phyloP scores from a whole-genome alignment of 495 filamentous ascomycete species.

The Tuber brumale region DNA sequence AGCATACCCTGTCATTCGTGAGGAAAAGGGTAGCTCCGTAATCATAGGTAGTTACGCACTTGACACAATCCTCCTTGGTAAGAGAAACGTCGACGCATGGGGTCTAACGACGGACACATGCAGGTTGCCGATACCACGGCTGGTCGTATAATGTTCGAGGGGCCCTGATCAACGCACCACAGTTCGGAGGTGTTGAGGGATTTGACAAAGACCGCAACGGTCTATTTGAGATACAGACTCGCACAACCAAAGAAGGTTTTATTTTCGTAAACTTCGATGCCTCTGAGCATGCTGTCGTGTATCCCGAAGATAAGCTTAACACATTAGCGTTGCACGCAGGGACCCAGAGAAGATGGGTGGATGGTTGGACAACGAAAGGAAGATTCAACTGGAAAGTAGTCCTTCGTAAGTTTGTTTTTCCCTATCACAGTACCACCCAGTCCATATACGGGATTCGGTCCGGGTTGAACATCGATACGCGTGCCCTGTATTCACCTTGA shows the following conservation, averaged over 20 bases:
- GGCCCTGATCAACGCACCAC: constrained; percentile 54
- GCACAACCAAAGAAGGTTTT: constrained; percentile 41
- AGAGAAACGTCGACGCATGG: neutral
- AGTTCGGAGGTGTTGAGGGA: constrained; percentile 50
- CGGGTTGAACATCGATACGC: neutral
- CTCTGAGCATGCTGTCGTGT: constrained; percentile 15
- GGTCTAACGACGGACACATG: constrained; percentile 7
- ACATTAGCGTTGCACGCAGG: constrained; percentile 23
- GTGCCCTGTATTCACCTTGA: neutral
- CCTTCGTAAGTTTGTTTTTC: constrained; percentile 12
- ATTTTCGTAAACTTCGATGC: constrained; percentile 48
- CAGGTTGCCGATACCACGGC: constrained; percentile 55
- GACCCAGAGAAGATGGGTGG: constrained; percentile 39
- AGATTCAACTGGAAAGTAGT: constrained; percentile 48
- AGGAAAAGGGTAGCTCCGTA: constrained; percentile 47
- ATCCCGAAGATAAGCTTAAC: constrained; percentile 19
- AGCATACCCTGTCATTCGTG: constrained; percentile 52
- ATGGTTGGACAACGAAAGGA: constrained; percentile 44
- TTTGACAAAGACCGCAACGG: constrained; percentile 54
- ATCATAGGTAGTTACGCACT: constrained; percentile 44
- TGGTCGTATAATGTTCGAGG: constrained; percentile 57
- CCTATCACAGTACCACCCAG: neutral
- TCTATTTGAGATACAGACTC: constrained; percentile 47
- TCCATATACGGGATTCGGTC: neutral
- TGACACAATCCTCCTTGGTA: neutral